Evolutionary conservation across 2,329 filamentous ascomycete genomes (phyloP), one percentile per base, ranked within the genome.

Genomic region (Cadophora luteo-olivacea): DNA sequence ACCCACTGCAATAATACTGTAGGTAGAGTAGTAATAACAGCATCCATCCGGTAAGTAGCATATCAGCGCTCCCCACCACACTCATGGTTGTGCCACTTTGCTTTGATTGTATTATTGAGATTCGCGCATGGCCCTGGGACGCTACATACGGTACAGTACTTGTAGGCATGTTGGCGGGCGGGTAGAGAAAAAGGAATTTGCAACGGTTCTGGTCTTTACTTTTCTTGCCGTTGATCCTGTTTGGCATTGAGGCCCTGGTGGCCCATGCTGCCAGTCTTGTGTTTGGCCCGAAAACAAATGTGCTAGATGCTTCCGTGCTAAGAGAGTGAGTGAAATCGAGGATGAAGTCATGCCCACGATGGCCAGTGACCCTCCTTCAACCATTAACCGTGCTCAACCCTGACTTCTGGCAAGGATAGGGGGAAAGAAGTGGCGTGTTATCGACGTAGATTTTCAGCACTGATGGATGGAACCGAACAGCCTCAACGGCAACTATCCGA

Each of bases 401-500:
- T 54, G 51, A 19, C 51, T 29, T 14, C 12, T 29, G 51, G 1
- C 62, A 14, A 33, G 54, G 55, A n/a, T 22, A 49, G 29, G 54
- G 64, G 41, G 41, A 3, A 4, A 12, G n/a, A 67, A 60, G 60
- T 63, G 65, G 65, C 65, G 60, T 67, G 60, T 58, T 63, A 38
- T 36, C 49, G 57, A 66, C 36, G 64, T 62, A 51, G 48, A 62
- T 63, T 54, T 54, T 16, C 51, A 41, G 16, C 33, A 3, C 45
- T 19, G n/a, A 49, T 22, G 45, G n/a, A 49, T 22, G 45, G 45
- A 49, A 60, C n/a, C 24, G 24, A 38, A 33, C n/a, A 60, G 57
- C 57, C 32, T 36, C 32, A 38, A 41, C 57, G 57, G 36, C 51
- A 60, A 36, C 57, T 32, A 60, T 8, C 57, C 32, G 32, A 19